phyloP scores from a whole-genome alignment of 345 rosid species.

The Linum tenue region DNA sequence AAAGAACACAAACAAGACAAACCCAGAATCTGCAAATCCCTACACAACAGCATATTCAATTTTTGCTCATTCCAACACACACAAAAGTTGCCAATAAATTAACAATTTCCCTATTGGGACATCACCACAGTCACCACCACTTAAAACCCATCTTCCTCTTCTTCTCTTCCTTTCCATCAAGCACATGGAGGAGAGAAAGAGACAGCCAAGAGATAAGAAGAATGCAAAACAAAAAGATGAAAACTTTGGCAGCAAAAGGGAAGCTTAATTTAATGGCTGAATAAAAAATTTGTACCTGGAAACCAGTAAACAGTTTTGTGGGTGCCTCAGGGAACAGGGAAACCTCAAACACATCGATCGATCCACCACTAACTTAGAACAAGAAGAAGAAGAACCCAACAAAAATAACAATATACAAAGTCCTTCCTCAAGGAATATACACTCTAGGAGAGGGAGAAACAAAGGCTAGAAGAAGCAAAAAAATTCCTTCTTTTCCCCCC shows the following conservation, averaged over 20 bases:
- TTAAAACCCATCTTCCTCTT: too few relatives aligned
- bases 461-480: neutral
- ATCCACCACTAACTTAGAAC: slow-evolving; percentile 16
- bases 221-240: slow-evolving; percentile 15
- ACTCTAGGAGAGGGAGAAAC: slow-evolving; percentile 1
- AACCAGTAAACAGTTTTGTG: slow-evolving; percentile 36
- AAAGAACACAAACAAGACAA: slow-evolving; percentile 17
- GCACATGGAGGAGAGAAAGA: slow-evolving; percentile 9
- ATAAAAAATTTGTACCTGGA: slow-evolving; percentile 38
- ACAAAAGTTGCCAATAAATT: neutral
- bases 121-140: too few relatives aligned
- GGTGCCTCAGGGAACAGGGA: slow-evolving; percentile 43
- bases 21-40: slow-evolving; percentile 25
- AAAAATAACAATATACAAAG: slow-evolving; percentile 15
- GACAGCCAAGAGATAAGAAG: slow-evolving; percentile 3
- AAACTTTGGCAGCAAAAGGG: slow-evolving; percentile 9
- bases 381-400: slow-evolving; percentile 30
- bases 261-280: neutral
- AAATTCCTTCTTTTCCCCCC: neutral
- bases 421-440: slow-evolving; percentile 19
- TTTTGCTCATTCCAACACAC: neutral
- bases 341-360: slow-evolving; percentile 38
- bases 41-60: neutral
- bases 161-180: neutral
- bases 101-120: neutral